Evolutionary conservation across 176 grass and related monocot species (phyloP).

Genomic region (Themeda triandra): DNA sequence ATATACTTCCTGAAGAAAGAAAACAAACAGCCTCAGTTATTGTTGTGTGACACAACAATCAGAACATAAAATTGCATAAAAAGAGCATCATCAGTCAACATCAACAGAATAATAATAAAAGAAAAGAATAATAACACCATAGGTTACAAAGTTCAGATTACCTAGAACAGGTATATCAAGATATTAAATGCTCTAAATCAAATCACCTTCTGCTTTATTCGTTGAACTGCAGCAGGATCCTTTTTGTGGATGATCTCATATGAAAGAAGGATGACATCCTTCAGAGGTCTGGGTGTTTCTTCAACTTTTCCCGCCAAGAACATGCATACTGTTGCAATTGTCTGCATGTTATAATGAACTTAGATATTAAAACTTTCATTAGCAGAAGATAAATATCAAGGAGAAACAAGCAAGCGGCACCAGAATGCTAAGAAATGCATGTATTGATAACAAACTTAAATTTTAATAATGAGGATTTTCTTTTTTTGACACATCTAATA

Average conservation of each 20-base stretch:
- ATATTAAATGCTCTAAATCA: neutral
- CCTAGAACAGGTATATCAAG: slow-evolving; percentile 3
- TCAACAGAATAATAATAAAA: neutral
- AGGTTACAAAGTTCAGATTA: neutral
- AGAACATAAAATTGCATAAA: neutral
- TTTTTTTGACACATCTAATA: neutral
- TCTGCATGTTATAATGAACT: slow-evolving; percentile 47
- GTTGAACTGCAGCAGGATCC: slow-evolving; percentile 66
- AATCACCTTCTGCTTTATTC: slow-evolving; percentile 87
- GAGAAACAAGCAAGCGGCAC: neutral
- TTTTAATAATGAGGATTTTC: neutral
- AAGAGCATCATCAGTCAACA: neutral
- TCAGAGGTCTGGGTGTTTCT: slow-evolving; percentile 88
- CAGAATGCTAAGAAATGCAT: neutral
- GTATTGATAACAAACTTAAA: neutral
- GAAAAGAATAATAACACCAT: neutral
- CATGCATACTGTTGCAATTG: slow-evolving; percentile 94
- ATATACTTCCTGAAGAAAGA: slow-evolving; percentile 76
- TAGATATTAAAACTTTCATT: neutral
- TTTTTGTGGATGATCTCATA: slow-evolving; percentile 95
- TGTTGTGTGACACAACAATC: neutral
- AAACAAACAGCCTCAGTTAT: neutral
- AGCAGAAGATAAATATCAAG: neutral
- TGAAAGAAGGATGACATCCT: slow-evolving; percentile 96
- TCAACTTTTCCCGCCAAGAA: slow-evolving; percentile 98